Evolutionary conservation across 352 stramenopile genomes (phyloP), one percentile per base, ranked within the genome.

Genomic region (Elongisporangium undulatum): DNA sequence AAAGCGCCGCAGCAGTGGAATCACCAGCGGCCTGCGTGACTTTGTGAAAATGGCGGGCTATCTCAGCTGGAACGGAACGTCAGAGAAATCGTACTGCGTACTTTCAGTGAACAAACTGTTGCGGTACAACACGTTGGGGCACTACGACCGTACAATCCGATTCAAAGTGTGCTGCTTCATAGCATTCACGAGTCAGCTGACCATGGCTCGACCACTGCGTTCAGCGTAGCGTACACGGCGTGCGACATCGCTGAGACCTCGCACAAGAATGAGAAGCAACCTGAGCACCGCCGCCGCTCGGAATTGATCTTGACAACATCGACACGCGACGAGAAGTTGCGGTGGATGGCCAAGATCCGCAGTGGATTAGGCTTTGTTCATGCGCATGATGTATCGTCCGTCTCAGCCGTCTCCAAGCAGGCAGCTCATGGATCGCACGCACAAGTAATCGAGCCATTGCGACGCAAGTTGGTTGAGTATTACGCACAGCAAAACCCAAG

Each of bases 401-500:
- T 38, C 5, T 12, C 26, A 2, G 26, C 26, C 1, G 26, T 38
- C 26, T 3, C 26, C 5, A 38, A 38, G 12, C 26, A 38, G 9
- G 26, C 26, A 38, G 26, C 26, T 7, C 26, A 38, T 38, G 26
- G 26, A 38, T 38, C 26, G 2, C 26, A 38, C 9, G 26, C 55
- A 10, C 49, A 54, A 50, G 49, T 34, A 13, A 39, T 59, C 23
- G 56, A 61, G 13, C 13, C 16, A 41, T 67, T 90, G 20, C 66
- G 69, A 0, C 53, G 59, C 17, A 83, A 84, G 41, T 56, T 98
- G 20, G 58, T 96, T 8, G 82, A 77, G 49, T 98, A 96, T 57
- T 98, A 98, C 61, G 72, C 92, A 61, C 89, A 85, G 39, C 83
- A 97, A 55, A 95, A 97, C 65, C 87, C 92, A 0, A 79, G 90